phyloP scores from a whole-genome alignment of 2,329 filamentous ascomycete genomes.

The Xenoacremonium recifei region DNA sequence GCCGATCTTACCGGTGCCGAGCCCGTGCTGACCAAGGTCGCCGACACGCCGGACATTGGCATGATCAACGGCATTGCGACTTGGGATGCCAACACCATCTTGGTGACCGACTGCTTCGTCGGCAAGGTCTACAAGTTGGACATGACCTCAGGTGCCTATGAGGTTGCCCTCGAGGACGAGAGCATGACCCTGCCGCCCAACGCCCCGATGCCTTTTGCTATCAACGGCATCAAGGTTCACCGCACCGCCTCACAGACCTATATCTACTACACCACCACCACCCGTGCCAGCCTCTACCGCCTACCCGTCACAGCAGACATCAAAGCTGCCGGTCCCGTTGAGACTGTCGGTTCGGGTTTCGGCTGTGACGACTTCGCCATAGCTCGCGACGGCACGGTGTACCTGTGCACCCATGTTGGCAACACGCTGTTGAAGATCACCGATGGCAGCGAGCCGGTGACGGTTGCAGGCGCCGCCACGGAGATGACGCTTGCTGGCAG shows the following conservation, averaged over 20 bases:
- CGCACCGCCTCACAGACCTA: slow-evolving; percentile 9
- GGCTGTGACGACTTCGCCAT: slow-evolving; percentile 17
- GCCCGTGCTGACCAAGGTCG: slow-evolving; percentile 6
- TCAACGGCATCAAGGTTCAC: slow-evolving; percentile 22
- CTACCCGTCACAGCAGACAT: slow-evolving; percentile 11
- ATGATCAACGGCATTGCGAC: slow-evolving; percentile 20
- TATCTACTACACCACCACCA: slow-evolving; percentile 16
- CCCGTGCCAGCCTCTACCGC: slow-evolving; percentile 14
- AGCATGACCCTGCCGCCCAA: slow-evolving; percentile 12
- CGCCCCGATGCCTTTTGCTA: slow-evolving; percentile 11
- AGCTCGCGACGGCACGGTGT: slow-evolving; percentile 16
- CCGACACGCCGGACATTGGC: slow-evolving; percentile 5
- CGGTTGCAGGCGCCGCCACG: slow-evolving; percentile 9
- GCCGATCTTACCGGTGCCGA: slow-evolving; percentile 13
- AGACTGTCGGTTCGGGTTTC: slow-evolving; percentile 13
- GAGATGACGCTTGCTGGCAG: slow-evolving; percentile 11
- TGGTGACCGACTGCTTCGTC: slow-evolving; percentile 17
- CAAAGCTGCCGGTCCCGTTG: slow-evolving; percentile 7
- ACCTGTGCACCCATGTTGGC: slow-evolving; percentile 16
- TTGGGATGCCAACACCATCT: slow-evolving; percentile 15
- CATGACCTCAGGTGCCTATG: slow-evolving; percentile 8
- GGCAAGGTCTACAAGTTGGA: slow-evolving; percentile 19
- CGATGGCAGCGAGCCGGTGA: slow-evolving; percentile 1
- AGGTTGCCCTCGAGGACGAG: slow-evolving; percentile 13
- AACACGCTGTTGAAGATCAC: slow-evolving; percentile 16